These are phyloP conservation scores for Phycomyces blakesleeanus DNA, from an alignment of 192 early-diverging fungal species.

Conservation along the genomic window DNA sequence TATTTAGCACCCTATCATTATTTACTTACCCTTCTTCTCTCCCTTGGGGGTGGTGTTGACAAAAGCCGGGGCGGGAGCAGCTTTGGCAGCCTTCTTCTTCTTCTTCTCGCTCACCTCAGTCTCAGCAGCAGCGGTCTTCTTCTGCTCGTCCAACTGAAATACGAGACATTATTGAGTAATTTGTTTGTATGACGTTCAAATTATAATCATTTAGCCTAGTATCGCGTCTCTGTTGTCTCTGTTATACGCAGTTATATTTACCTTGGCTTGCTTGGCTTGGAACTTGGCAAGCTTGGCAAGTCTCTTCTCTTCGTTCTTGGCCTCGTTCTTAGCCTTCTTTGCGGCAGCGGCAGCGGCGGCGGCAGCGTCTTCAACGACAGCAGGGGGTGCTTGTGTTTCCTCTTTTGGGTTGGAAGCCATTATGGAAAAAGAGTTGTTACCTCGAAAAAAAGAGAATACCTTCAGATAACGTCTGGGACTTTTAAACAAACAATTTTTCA, in stretches of 20 bases:
- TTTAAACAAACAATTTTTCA: too few relatives aligned
- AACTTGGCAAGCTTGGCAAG: constrained; percentile 92
- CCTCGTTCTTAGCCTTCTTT: constrained; percentile 74
- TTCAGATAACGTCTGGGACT: too few relatives aligned
- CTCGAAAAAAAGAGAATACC: too few relatives aligned
- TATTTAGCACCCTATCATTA: too few relatives aligned
- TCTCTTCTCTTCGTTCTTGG: constrained; percentile 89
- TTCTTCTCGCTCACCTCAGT: constrained; percentile 34
- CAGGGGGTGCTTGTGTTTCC: constrained; percentile 4
- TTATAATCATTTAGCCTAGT: too few relatives aligned
- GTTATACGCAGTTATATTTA: too few relatives aligned
- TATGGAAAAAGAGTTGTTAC: neutral
- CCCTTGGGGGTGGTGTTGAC: constrained; percentile 83
- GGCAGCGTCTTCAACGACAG: constrained; percentile 5
- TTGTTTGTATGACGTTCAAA: neutral
- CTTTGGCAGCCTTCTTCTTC: constrained; percentile 57
- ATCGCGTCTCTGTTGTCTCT: neutral
- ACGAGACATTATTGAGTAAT: neutral
- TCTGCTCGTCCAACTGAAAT: constrained; percentile 17
- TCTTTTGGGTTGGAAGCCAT: constrained; percentile 3
- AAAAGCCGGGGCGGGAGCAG: constrained; percentile 58
- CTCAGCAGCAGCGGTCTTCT: constrained; percentile 13
- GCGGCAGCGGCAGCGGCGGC: constrained; percentile 30
- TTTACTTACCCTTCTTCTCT: constrained; percentile 77
- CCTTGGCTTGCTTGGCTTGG: constrained; percentile 82